Evolutionary conservation across 495 filamentous ascomycete genomes (phyloP).

Genomic region (Penicillium pulvis): DNA sequence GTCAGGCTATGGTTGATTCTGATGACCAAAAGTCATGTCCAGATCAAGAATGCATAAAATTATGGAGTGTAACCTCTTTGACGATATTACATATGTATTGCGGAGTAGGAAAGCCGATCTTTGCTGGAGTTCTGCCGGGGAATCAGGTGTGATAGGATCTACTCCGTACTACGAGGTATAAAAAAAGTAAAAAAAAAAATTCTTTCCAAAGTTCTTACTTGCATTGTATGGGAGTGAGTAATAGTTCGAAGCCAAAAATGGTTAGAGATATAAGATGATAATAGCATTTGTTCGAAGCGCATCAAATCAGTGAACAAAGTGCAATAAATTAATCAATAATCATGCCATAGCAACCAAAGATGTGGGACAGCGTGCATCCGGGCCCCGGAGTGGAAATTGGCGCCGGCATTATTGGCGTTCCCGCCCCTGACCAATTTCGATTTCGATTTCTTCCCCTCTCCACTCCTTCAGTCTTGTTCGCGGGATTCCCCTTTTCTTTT

Average conservation of each 20-base stretch:
- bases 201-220: background rate
- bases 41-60: background rate
- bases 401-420: constrained; percentile 20
- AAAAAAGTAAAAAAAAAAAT: background rate
- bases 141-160: constrained; percentile 2
- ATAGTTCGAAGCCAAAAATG: background rate
- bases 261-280: background rate
- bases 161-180: constrained; percentile 3
- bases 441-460: constrained; percentile 20
- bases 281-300: background rate
- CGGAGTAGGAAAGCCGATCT: background rate
- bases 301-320: background rate
- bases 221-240: background rate
- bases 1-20: constrained; percentile 18
- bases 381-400: constrained; percentile 10
- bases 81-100: background rate
- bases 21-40: background rate
- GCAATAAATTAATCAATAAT: background rate
- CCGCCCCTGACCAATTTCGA: constrained; percentile 30
- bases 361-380: constrained; percentile 14
- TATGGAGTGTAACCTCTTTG: background rate
- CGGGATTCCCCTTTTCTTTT: constrained; percentile 9
- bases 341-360: background rate
- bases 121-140: background rate
- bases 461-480: constrained; percentile 3